A percentile compares a stretch with the other conserved stretches of the same genome.
Conservation (phyloP, 2,329 filamentous ascomycete genomes). For the Paracoccidioides brasiliensis region DNA sequence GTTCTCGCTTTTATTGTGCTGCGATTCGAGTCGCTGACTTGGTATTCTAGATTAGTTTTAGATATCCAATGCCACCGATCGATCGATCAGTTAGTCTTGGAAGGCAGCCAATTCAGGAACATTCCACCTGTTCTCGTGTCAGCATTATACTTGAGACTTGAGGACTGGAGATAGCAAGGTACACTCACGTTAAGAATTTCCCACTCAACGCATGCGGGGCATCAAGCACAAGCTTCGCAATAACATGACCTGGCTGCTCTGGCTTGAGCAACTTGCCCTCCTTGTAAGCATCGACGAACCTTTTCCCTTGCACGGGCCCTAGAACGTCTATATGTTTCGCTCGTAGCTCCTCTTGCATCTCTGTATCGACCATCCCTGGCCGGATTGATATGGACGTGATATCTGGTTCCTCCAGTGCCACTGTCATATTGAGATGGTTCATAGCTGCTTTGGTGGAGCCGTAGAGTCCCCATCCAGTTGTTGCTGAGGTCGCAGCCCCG, state of each 20-base stretch:
- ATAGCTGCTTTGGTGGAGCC: conserved; percentile 71
- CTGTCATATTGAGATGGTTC: conserved; percentile 62
- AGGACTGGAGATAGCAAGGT: background rate
- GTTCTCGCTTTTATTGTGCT: background rate
- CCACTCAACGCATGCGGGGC: conserved; percentile 59
- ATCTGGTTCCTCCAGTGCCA: conserved; percentile 63
- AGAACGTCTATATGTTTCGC: conserved; percentile 45
- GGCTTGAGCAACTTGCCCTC: conserved; percentile 62
- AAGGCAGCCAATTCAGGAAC: conserved; percentile 30
- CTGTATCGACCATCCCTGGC: conserved; percentile 75
- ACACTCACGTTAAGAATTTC: conserved; percentile 43
- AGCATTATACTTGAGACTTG: background rate
- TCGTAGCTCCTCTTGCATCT: conserved; percentile 76
- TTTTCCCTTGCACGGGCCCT: conserved; percentile 38
- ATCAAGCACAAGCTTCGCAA: conserved; percentile 60
- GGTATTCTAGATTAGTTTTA: background rate
- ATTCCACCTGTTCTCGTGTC: conserved; percentile 29
- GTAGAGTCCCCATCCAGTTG: conserved; percentile 66
- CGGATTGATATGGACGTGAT: conserved; percentile 60
- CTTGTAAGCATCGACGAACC: conserved; percentile 58
- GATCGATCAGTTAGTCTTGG: conserved; percentile 22
- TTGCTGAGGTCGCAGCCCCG: conserved; percentile 55
- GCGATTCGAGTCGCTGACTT: conserved; percentile 1
- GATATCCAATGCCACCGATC: background rate
- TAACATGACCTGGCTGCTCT: conserved; percentile 73